Base-by-base conservation (phyloP, 805 yeast species). In the Candida oleophila region DNA sequence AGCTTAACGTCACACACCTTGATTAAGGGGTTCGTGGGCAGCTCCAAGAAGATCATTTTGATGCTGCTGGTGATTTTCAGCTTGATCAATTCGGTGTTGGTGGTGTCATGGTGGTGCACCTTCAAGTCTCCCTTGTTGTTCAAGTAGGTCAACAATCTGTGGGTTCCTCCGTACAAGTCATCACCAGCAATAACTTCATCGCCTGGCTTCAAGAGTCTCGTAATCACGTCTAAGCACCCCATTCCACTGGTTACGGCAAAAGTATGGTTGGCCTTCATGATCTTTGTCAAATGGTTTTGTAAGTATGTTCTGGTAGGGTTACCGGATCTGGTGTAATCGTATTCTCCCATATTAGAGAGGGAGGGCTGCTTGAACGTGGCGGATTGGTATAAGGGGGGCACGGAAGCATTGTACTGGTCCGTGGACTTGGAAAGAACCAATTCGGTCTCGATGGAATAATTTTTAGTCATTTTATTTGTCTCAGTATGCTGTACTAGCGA, bases 131-230 rank as follows among this genome's bases (percentile, higher is more conserved):
- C 83, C 59, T 81, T 82, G 38, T 75, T 76, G 57, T 80, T 72
- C 57, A 89, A 67, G 59, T 83, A 88, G 11, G 89, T 86, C 55
- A 91, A 77, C 54, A 91, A 75, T 57, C 98, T 77, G 66, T 91
- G 87, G 30, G 96, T 85, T 30, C 98, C 98, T 45, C 98, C 98
- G 61, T 91, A 91, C 52, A 91, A 77, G 62, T 91, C 98, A 62
- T 88, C 94, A 44, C 98, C 98, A 3, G 97, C 96, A 54, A 91
- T 80, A 30, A 91, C 91, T 64, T 88, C 89, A 61, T 87, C 95
- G n/a, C 91, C 90, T 1, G 96, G 92, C 45, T 66, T 70, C 50
- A 90, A 73, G 43, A 87, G 69, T 39, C 95, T 77, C 36, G 87
- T 77, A 47, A 91, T 85, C 25, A 89, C 91, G 61, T 92, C 97